Evolutionary conservation across 768 basidiomycete species (phyloP).

Genomic region (Favolaschia claudopus): DNA sequence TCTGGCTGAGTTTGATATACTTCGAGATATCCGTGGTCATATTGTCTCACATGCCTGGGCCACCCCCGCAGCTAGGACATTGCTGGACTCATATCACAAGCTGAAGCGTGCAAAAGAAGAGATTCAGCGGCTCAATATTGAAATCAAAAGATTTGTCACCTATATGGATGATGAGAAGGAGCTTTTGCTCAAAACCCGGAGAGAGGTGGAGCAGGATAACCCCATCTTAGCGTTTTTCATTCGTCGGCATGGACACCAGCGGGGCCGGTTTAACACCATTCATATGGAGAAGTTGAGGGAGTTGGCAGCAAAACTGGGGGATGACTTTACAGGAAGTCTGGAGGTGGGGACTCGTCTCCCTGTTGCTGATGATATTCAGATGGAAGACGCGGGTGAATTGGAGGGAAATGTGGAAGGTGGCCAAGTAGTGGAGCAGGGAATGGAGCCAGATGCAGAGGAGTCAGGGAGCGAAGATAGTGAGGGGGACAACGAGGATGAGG

Average conservation of each 20-base stretch:
- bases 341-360: no score
- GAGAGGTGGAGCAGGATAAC: neutral
- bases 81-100: neutral
- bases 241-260: neutral
- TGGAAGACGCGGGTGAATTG: no score
- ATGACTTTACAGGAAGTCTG: no score
- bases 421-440: no score
- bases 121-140: neutral
- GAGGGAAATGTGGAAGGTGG: no score
- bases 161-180: slow-evolving; percentile 9
- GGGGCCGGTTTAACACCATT: neutral
- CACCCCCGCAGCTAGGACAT: neutral
- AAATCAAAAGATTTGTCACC: neutral
- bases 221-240: slow-evolving; percentile 6
- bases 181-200: neutral
- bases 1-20: neutral
- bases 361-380: no score
- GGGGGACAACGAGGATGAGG: no score
- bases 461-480: no score
- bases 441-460: no score
- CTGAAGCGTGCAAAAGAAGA: neutral
- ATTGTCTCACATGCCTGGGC: neutral
- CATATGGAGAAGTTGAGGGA: no score
- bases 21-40: neutral
- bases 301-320: no score